phyloP scores from a whole-genome alignment of 345 rosid species.

The Sapria himalayana region DNA sequence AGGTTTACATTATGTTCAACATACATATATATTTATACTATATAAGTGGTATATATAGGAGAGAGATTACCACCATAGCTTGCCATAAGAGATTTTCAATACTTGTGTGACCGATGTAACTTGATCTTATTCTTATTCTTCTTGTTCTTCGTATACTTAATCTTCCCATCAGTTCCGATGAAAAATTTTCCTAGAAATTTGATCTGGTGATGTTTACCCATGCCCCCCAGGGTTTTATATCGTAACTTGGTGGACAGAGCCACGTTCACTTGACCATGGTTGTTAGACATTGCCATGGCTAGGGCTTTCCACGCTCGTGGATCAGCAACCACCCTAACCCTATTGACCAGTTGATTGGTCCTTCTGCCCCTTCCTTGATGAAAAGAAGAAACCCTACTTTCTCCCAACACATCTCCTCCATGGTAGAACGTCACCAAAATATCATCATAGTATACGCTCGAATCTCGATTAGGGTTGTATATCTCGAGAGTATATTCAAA shows the following conservation, averaged over 20 bases:
- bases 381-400: slow-evolving; percentile 8
- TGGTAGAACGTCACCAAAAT: slow-evolving; percentile 11
- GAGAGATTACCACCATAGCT: not conserved
- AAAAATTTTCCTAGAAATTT: slow-evolving; percentile 12
- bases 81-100: slow-evolving; percentile 3
- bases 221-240: slow-evolving; percentile 19
- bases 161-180: slow-evolving; percentile 23
- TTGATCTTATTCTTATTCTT: too few relatives aligned
- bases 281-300: slow-evolving; percentile 9
- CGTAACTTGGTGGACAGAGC: slow-evolving; percentile 10
- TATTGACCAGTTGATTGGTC: not conserved
- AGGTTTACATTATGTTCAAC: too few relatives aligned
- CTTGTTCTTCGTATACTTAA: slow-evolving; percentile 23
- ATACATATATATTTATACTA: not conserved
- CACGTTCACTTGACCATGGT: slow-evolving; percentile 14
- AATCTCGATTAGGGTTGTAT: slow-evolving; percentile 20
- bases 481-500: slow-evolving; percentile 14
- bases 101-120: slow-evolving; percentile 12
- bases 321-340: not conserved
- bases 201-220: slow-evolving; percentile 18
- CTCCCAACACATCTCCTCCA: slow-evolving; percentile 14
- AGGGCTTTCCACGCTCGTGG: slow-evolving; percentile 9
- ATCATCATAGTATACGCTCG: slow-evolving; percentile 18
- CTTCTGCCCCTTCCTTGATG: slow-evolving; percentile 13
- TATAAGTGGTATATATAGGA: not conserved